These are phyloP conservation scores for Pelargonium australe DNA, from an alignment of 441 rosid genomes.

Conservation along the genomic window DNA sequence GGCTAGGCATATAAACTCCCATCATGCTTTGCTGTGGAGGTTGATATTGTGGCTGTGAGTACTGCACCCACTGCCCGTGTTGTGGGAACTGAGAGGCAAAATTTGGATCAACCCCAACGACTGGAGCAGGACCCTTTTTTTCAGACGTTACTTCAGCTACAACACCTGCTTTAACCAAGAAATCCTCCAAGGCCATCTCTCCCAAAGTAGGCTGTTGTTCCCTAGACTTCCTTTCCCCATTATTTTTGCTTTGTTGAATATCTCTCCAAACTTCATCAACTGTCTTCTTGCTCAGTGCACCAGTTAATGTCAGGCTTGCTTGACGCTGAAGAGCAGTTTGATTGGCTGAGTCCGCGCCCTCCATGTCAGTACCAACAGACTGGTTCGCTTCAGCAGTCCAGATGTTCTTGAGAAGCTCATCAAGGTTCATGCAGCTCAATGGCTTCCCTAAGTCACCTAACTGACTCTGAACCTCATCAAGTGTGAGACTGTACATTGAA, in stretches of 20 bases:
- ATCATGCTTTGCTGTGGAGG: background rate
- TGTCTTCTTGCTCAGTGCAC: conserved; percentile 1
- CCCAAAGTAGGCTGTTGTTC: background rate
- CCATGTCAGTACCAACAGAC: background rate
- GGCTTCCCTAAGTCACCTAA: conserved; percentile 4
- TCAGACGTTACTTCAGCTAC: background rate
- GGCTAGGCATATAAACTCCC: background rate
- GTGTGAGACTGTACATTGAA: conserved; percentile 6
- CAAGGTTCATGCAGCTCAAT: conserved; percentile 1
- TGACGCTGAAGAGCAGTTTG: background rate
- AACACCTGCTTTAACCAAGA: conserved; percentile 2
- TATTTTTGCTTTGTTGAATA: background rate
- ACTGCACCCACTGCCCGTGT: background rate
- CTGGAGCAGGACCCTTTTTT: background rate
- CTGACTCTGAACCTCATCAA: conserved; percentile 3
- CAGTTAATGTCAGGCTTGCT: too few relatives aligned
- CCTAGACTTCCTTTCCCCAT: conserved; percentile 1
- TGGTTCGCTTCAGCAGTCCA: conserved; percentile 1
- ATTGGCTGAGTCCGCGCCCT: background rate
- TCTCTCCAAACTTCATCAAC: conserved; percentile 4
- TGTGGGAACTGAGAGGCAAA: background rate
- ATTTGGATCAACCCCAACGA: background rate
- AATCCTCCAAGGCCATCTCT: conserved; percentile 3
- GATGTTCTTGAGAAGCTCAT: conserved; percentile 1
- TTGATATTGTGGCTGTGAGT: background rate